A percentile compares a stretch with the other conserved stretches of the same genome.
Evolutionary conservation across 2,329 filamentous ascomycete species (phyloP).

Genomic region (Westerdykella aurantiaca): DNA sequence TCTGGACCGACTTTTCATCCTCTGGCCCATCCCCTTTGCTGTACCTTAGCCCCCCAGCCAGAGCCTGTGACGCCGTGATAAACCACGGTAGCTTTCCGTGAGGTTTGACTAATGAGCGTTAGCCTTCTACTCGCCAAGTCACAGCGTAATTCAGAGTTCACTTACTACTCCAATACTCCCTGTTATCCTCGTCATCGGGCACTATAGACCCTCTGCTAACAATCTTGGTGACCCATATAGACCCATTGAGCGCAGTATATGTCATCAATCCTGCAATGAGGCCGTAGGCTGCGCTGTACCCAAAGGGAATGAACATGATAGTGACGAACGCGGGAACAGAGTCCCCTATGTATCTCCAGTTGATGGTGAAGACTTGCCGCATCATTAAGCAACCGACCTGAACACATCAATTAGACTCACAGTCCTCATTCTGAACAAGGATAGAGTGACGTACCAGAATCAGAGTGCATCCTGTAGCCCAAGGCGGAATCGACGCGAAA

Average conservation of each 20-base stretch:
- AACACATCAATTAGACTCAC: no score
- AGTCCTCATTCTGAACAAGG: not conserved
- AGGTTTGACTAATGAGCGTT: slow-evolving; percentile 28
- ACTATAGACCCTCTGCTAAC: slow-evolving; percentile 62
- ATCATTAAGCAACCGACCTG: slow-evolving; percentile 68
- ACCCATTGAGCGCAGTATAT: slow-evolving; percentile 68
- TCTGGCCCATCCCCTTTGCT: no score
- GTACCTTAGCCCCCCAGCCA: no score
- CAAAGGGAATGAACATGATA: slow-evolving; percentile 80
- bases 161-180: slow-evolving; percentile 75
- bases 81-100: slow-evolving; percentile 32
- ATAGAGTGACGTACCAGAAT: slow-evolving; percentile 55
- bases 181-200: slow-evolving; percentile 67
- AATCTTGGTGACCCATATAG: slow-evolving; percentile 63
- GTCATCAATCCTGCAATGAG: slow-evolving; percentile 73
- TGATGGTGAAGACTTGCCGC: slow-evolving; percentile 68
- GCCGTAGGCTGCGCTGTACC: slow-evolving; percentile 81
- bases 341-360: slow-evolving; percentile 82
- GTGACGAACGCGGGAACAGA: slow-evolving; percentile 79
- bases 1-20: no score
- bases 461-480: slow-evolving; percentile 81
- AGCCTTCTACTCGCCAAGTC: not conserved
- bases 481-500: slow-evolving; percentile 81
- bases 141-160: not conserved
- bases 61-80: slow-evolving; percentile 4